Conservation (phyloP, 176 grass and related monocot genomes). For the Aegilops umbellulata region DNA sequence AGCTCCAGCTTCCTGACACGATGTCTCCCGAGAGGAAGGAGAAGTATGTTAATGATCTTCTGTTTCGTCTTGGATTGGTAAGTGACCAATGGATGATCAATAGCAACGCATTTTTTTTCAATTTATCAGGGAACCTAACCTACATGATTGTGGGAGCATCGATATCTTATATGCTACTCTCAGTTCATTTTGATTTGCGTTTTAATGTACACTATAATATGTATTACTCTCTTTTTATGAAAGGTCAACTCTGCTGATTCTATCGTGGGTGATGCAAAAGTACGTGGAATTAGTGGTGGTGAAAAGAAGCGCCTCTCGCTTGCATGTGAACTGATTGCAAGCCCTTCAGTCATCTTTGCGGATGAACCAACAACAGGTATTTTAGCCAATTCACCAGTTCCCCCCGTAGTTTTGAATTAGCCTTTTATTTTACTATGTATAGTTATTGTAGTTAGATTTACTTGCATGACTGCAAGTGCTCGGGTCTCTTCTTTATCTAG, state of each 20-base stretch:
- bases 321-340: constrained; percentile 95
- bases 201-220: background rate
- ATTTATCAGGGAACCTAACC: background rate
- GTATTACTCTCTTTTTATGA: constrained; percentile 2
- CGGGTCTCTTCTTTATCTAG: background rate
- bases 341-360: constrained; percentile 86
- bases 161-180: background rate
- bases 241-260: constrained; percentile 95
- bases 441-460: background rate
- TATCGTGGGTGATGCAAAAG: constrained; percentile 91
- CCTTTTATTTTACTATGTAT: background rate
- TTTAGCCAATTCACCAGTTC: no score
- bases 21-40: constrained; percentile 63
- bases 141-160: background rate
- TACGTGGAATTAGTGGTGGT: constrained; percentile 87
- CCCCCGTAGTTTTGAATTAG: no score
- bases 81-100: background rate
- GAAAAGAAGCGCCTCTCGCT: constrained; percentile 94
- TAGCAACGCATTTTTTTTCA: background rate
- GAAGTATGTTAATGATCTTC: constrained; percentile 65
- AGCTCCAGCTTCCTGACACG: constrained; percentile 75
- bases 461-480: background rate
- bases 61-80: constrained; percentile 92
- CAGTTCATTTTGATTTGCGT: background rate
- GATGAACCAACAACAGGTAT: constrained; percentile 95